These are phyloP conservation scores for Lepidium sativum DNA, from an alignment of 345 rosid species.

Conservation along the genomic window DNA sequence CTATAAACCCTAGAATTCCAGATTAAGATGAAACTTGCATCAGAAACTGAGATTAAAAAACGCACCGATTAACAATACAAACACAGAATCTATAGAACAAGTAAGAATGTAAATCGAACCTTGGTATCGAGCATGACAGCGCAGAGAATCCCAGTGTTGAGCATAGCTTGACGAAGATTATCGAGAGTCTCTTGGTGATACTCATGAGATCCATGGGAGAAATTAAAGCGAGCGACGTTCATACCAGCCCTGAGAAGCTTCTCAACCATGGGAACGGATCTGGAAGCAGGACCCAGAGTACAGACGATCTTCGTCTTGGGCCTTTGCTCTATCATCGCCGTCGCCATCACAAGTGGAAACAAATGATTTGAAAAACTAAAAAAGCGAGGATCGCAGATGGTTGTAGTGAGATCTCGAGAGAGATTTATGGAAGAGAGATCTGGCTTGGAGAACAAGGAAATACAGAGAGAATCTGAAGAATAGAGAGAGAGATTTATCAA, in stretches of 20 bases:
- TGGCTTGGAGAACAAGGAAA: constrained; percentile 29
- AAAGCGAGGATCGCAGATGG: not conserved
- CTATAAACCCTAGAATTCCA: constrained; percentile 17
- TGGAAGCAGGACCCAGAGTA: constrained; percentile 84
- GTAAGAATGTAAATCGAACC: constrained; percentile 27
- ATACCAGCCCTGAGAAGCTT: constrained; percentile 85
- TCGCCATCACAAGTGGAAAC: constrained; percentile 1
- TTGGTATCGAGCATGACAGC: constrained; percentile 99
- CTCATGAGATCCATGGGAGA: constrained; percentile 93
- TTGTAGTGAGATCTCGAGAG: not conserved
- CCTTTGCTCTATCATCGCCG: constrained; percentile 40
- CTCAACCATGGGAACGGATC: constrained; percentile 75
- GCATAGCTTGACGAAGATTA: constrained; percentile 77
- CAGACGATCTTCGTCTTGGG: constrained; percentile 96
- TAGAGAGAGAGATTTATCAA: too few relatives aligned
- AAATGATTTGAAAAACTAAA: not conserved
- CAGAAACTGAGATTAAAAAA: not conserved
- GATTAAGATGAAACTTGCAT: constrained; percentile 15
- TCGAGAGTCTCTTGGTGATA: constrained; percentile 94
- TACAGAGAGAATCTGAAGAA: constrained; percentile 1
- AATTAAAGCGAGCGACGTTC: constrained; percentile 98
- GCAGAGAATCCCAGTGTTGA: constrained; percentile 78
- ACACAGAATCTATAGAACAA: not conserved
- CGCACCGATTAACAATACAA: too few relatives aligned
- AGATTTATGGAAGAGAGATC: constrained; percentile 23